Evolutionary conservation across 306 rosid species (phyloP), one percentile per base, ranked within the genome.

Genomic region (Abrus precatorius): DNA sequence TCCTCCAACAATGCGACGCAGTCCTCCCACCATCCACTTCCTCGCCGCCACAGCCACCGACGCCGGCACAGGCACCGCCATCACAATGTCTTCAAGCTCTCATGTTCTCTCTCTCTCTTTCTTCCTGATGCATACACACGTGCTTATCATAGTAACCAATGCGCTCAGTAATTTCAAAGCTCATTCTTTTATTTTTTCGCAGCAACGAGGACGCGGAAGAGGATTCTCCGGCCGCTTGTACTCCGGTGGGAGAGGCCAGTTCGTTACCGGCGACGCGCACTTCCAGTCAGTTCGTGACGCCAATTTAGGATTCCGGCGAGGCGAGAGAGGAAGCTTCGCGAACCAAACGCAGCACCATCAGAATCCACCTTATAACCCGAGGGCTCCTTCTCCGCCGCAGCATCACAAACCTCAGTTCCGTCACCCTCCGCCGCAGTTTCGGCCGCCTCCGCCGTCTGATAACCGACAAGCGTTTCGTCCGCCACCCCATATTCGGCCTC

Each of bases 141-240:
- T 14, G 3, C 60, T 20, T 34, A 30, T 41, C 53, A 7, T 14
- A 34, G 29, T 55, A 50, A 13, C 12, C 1, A 8, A 33, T 34
- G 7, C 57, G 11, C 70, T n/a, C 28, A 6, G 40, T 33, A 48
- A 48, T 13, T 41, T 48, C 63, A 61, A 74, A 43, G 6, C 72
- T 53, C 34, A 59, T 7, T 71, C 1, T 55, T 14, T 60, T 44
- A 3, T 10, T 5, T 50, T 69, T 79, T 79, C 33, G 59, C 87
- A 95, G 99, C 78, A 54, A 81, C 88, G 96, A 41, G 91, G 93
- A 54, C 90, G 88, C 13, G 84, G 88, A 10, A 77, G 97, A 74
- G 87, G 86, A 76, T 90, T 71, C 84, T 86, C 85, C 48, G 77
- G 87, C 54, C 88, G 92, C n/a, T 67, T 86, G 0, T 75, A 85